Evolutionary conservation across 306 rosid genomes (phyloP), one percentile per base, ranked within the genome.

Genomic region (Sindora glabra): DNA sequence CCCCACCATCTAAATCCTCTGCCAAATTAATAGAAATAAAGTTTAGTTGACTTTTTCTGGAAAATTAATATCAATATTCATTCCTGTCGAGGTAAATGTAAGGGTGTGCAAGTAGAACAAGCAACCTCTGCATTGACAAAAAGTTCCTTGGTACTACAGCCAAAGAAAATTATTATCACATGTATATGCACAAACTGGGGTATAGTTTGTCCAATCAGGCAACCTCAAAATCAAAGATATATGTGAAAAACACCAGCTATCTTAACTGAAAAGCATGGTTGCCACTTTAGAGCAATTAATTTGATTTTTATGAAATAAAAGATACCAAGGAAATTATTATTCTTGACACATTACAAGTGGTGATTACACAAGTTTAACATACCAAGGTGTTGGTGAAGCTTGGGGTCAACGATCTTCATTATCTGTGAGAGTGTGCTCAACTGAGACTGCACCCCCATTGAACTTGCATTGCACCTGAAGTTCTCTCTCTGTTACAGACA

Each of bases 311-410:
- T 65, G 27, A 23, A 33, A 47, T 27, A 39, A 18, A 50, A 18
- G 62, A 51, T 45, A 36, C 37, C 25, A 8, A 50, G n/a, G 62
- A 62, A 77, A 48, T 18, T 44, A 62, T 45, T 27, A 59, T 15
- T 42, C 48, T 1, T 42, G 48, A 42, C 18, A 41, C 14, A 18
- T 42, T n/a, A 42, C 9, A 12, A n/a, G 45, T 9, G 54, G 30
- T 48, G 5, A 25, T 8, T 36, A 63, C 24, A 46, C 44, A 65
- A 50, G 70, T 29, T 55, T 65, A 56, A 49, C 72, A 10, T 79
- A 91, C 98, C 95, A 50, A 91, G 96, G 77, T 91, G 98, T 73
- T 81, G 87, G 74, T 91, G 98, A 85, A 91, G 96, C 79, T 81
- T 79, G 40, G 96, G 98, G 76, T 91, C 89, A 62, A 88, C 83